A percentile compares a stretch with the other conserved stretches of the same genome.
Conservation (phyloP, 2,329 filamentous ascomycete species). For the Cryphonectria carpinicola region DNA sequence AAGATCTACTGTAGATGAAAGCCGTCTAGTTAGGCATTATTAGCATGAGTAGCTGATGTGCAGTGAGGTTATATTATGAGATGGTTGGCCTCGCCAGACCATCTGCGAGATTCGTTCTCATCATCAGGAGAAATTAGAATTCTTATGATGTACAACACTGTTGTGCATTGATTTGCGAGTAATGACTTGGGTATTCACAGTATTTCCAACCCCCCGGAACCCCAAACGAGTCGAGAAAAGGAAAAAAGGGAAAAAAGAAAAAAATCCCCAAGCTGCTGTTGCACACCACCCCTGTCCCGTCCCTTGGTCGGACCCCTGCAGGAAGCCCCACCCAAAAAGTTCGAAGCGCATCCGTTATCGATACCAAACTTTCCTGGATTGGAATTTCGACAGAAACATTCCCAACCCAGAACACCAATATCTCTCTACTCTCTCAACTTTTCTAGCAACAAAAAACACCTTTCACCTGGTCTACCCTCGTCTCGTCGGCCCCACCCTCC, state of each 20-base stretch:
- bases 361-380: conserved; percentile 20
- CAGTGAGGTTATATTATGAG: no score
- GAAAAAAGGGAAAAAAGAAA: no score
- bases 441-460: neutral
- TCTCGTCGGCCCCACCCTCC: neutral
- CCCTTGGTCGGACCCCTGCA: neutral
- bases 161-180: neutral
- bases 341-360: conserved; percentile 16
- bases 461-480: no score
- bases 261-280: neutral
- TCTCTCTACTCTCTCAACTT: neutral
- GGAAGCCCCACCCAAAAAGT: conserved; percentile 11
- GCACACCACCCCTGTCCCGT: conserved; percentile 10
- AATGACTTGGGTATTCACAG: neutral
- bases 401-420: neutral
- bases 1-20: conserved; percentile 3
- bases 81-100: neutral
- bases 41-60: neutral
- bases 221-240: neutral
- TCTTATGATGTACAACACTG: neutral
- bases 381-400: conserved; percentile 14
- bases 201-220: neutral
- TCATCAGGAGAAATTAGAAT: neutral
- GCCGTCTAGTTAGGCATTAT: no score
- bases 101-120: neutral